Evolutionary conservation across 73 alveolate species (phyloP).

Genomic region (Paramecium octaurelia): DNA sequence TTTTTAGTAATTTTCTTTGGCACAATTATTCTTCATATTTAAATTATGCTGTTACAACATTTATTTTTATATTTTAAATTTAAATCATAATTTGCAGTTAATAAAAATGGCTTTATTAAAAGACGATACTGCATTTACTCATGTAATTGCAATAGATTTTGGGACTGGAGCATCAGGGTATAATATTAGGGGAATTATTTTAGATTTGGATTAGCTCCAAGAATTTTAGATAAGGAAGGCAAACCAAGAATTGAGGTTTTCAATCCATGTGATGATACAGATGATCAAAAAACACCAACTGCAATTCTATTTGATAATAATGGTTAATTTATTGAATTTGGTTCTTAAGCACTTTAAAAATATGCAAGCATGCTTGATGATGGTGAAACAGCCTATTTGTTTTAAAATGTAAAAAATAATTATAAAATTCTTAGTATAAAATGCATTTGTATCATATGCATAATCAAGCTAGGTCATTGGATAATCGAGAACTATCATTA

Average conservation of each 20-base stretch:
- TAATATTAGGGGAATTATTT: background rate
- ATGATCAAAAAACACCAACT: slow-evolving; percentile 97
- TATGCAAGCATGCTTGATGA: slow-evolving; percentile 98
- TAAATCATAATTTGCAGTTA: slow-evolving; percentile 34
- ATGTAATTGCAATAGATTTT: slow-evolving; percentile 96
- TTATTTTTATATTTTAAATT: slow-evolving; percentile 9
- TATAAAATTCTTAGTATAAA: slow-evolving; percentile 70
- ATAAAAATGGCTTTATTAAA: slow-evolving; percentile 85
- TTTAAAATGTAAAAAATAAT: slow-evolving; percentile 74
- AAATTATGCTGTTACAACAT: background rate
- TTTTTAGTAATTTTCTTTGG: slow-evolving; percentile 22
- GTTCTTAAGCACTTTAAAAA: slow-evolving; percentile 89
- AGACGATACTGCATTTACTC: slow-evolving; percentile 96
- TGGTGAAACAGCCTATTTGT: slow-evolving; percentile 95
- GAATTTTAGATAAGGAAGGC: slow-evolving; percentile 86
- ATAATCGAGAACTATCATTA: slow-evolving; percentile 93
- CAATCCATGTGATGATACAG: slow-evolving; percentile 97
- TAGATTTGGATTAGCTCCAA: slow-evolving; percentile 89
- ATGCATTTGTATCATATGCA: slow-evolving; percentile 95
- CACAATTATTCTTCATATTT: slow-evolving; percentile 44
- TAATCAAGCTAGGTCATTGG: slow-evolving; percentile 87
- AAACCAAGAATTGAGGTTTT: slow-evolving; percentile 96
- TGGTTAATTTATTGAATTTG: slow-evolving; percentile 90
- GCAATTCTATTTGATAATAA: slow-evolving; percentile 95
- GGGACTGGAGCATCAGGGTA: slow-evolving; percentile 99